A percentile compares a stretch with the other conserved stretches of the same genome.
Evolutionary conservation across 305 asterid genomes (phyloP).

Genomic region (Solanum hybrid): DNA sequence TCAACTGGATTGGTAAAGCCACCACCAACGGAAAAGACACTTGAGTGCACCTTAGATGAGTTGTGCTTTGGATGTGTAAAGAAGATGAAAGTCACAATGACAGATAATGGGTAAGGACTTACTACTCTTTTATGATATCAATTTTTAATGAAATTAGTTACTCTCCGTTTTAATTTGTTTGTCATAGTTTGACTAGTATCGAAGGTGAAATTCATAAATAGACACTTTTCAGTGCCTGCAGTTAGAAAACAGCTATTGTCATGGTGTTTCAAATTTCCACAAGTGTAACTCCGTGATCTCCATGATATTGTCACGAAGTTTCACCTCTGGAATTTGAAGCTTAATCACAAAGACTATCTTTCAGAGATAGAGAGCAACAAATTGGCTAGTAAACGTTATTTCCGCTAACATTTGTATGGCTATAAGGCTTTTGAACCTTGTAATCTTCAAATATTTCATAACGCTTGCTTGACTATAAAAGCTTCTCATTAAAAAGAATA

Average conservation of each 20-base stretch:
- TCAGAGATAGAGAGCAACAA: not conserved
- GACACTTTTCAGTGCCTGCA: not conserved
- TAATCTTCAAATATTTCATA: not conserved
- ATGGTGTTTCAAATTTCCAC: not conserved
- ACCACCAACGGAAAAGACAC: conserved; percentile 37
- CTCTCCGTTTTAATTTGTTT: not conserved
- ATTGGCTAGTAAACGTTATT: not conserved
- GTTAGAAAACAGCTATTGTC: not conserved
- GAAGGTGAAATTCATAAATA: not conserved
- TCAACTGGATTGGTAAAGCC: conserved; percentile 52
- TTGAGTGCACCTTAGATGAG: conserved; percentile 77
- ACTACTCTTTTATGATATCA: not conserved
- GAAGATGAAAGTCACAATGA: conserved; percentile 39
- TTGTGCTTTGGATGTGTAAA: conserved; percentile 66
- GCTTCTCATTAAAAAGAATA: not conserved
- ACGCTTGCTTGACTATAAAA: not conserved
- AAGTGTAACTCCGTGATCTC: not conserved
- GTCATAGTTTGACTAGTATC: not conserved
- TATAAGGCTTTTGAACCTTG: not conserved
- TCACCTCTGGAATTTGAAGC: not conserved
- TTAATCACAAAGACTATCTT: not conserved
- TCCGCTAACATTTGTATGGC: not conserved
- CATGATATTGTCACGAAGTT: not conserved
- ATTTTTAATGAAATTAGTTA: not conserved
- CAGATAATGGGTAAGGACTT: conserved; percentile 38